phyloP scores from a whole-genome alignment of 2,329 filamentous ascomycete genomes.

The Pseudocercospora crystallina region DNA sequence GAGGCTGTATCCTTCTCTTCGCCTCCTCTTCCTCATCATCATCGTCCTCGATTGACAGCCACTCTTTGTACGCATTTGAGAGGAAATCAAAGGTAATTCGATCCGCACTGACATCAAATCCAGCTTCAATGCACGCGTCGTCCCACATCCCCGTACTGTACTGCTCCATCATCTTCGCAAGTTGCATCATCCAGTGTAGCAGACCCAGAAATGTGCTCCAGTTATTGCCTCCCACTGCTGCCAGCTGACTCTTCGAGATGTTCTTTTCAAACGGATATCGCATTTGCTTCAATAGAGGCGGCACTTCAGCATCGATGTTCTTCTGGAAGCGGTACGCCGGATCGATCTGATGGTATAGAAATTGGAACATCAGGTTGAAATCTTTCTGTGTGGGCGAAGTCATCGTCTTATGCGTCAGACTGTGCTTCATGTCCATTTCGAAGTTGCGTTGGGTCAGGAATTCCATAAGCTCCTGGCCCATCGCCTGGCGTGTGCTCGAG shows the following conservation, averaged over 20 bases:
- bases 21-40: constrained; percentile 83
- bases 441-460: constrained; percentile 94
- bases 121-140: constrained; percentile 82
- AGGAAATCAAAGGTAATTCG: constrained; percentile 94
- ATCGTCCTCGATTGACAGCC: constrained; percentile 77
- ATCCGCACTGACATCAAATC: constrained; percentile 83
- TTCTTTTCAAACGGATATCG: constrained; percentile 93
- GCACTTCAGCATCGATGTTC: constrained; percentile 91
- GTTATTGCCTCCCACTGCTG: constrained; percentile 92
- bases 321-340: constrained; percentile 92
- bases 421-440: constrained; percentile 96
- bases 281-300: constrained; percentile 86
- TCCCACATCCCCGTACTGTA: constrained; percentile 79
- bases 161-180: constrained; percentile 88
- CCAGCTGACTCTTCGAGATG: constrained; percentile 94
- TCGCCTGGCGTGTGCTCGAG: constrained; percentile 72
- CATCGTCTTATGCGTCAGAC: constrained; percentile 83
- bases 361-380: constrained; percentile 97
- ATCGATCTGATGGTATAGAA: constrained; percentile 94
- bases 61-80: constrained; percentile 85
- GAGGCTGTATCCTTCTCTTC: constrained; percentile 74
- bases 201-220: constrained; percentile 94
- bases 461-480: constrained; percentile 86
- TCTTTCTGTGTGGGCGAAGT: constrained; percentile 97
- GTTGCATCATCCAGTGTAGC: constrained; percentile 98